phyloP scores from a whole-genome alignment of 2,329 filamentous ascomycete genomes.

The Balansia obtecta region DNA sequence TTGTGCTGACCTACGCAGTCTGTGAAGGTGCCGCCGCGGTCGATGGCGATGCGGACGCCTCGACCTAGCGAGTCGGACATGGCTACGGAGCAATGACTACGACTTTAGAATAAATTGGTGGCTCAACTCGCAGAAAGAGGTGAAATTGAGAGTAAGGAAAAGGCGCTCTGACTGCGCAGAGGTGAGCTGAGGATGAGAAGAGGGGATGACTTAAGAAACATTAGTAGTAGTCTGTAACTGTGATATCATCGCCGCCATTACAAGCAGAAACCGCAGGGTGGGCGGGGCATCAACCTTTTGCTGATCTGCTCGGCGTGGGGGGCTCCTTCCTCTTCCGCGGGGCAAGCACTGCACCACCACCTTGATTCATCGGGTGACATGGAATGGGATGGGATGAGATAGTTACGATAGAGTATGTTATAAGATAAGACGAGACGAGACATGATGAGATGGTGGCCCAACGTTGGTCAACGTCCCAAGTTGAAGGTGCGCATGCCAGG shows the following conservation, averaged over 20 bases:
- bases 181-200: background rate
- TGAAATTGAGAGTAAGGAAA: no score
- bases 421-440: no score
- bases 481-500: no score
- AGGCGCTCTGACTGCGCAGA: no score
- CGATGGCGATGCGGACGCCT: slow-evolving; percentile 25
- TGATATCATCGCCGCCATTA: background rate
- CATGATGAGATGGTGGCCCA: no score
- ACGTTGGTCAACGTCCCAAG: no score
- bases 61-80: slow-evolving; percentile 54
- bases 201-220: background rate
- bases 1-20: slow-evolving; percentile 56
- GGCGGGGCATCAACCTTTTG: background rate
- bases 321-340: background rate
- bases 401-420: no score
- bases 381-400: no score
- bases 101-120: no score
- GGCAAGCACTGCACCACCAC: background rate
- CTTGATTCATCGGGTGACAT: no score
- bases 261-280: background rate
- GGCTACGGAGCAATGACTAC: no score
- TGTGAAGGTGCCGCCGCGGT: slow-evolving; percentile 45
- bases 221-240: background rate
- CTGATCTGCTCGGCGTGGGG: background rate
- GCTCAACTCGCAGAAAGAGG: no score